Conservation (phyloP, 2,329 filamentous ascomycete species). For the Xylaria polymorpha region DNA sequence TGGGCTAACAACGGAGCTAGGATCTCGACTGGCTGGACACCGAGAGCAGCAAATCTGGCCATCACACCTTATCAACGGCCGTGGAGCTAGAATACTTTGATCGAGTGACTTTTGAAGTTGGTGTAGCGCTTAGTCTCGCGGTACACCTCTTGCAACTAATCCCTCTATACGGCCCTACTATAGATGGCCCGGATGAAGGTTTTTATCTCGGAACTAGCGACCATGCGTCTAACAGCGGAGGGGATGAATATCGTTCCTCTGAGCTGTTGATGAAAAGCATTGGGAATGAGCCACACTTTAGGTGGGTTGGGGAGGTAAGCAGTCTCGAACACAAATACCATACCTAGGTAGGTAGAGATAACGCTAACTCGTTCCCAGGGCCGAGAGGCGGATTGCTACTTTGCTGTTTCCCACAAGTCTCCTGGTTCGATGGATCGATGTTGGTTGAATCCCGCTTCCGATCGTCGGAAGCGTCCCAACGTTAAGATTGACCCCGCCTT, state of each 20-base stretch:
- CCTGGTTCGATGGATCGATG: constrained; percentile 3
- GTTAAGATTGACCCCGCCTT: not conserved
- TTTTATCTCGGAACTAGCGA: not conserved
- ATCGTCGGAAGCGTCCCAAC: not conserved
- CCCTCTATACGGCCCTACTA: not conserved
- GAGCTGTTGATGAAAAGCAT: not conserved
- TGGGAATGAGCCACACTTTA: not conserved
- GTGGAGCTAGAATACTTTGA: not conserved
- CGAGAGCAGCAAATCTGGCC: not conserved
- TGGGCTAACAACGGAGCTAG: not conserved
- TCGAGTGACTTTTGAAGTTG: not conserved
- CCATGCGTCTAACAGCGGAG: not conserved
- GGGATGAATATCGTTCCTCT: not conserved
- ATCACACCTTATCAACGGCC: not conserved
- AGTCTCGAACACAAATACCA: not conserved
- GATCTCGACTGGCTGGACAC: constrained; percentile 6
- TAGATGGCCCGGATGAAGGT: not conserved
- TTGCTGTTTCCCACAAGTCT: constrained; percentile 6
- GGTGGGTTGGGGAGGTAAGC: not conserved
- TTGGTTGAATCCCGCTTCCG: not conserved
- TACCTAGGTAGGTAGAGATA: not conserved
- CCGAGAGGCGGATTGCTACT: not conserved
- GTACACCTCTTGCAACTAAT: constrained; percentile 7
- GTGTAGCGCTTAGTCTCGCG: constrained; percentile 3
- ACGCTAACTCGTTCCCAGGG: not conserved